phyloP scores from a whole-genome alignment of 805 yeast species.

The Blastobotrys americana region DNA sequence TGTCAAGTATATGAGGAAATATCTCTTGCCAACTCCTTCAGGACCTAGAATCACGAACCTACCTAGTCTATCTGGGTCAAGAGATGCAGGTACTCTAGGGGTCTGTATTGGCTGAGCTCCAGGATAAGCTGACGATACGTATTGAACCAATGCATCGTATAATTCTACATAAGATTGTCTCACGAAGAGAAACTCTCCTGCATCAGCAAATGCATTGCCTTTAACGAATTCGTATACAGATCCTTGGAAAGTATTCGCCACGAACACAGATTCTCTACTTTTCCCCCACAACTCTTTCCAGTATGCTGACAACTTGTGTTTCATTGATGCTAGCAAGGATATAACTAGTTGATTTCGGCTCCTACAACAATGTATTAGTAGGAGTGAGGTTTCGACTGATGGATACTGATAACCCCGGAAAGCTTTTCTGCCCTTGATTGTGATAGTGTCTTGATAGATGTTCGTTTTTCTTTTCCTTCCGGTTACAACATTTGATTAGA shows the following conservation, averaged over 20 bases:
- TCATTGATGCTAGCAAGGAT: too few species aligned
- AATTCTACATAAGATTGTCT: background rate
- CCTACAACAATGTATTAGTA: too few species aligned
- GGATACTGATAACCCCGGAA: too few species aligned
- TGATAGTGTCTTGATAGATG: too few species aligned
- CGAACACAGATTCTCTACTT: background rate
- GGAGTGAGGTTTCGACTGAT: too few species aligned
- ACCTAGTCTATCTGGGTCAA: background rate
- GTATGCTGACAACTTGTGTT: background rate
- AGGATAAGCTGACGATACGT: background rate
- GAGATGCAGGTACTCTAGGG: background rate
- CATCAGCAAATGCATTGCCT: background rate
- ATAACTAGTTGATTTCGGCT: too few species aligned
- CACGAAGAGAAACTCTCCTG: background rate
- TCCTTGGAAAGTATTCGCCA: background rate
- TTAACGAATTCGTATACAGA: background rate
- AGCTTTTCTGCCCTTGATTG: too few species aligned
- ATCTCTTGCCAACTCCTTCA: background rate
- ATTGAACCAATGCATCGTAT: background rate
- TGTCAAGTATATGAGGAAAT: background rate
- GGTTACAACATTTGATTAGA: too few species aligned
- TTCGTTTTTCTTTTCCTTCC: too few species aligned
- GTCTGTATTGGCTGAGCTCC: background rate
- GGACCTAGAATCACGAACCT: background rate
- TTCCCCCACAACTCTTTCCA: background rate